These are phyloP conservation scores for Canavalia gladiata DNA, from an alignment of 306 rosid genomes.

Conservation along the genomic window DNA sequence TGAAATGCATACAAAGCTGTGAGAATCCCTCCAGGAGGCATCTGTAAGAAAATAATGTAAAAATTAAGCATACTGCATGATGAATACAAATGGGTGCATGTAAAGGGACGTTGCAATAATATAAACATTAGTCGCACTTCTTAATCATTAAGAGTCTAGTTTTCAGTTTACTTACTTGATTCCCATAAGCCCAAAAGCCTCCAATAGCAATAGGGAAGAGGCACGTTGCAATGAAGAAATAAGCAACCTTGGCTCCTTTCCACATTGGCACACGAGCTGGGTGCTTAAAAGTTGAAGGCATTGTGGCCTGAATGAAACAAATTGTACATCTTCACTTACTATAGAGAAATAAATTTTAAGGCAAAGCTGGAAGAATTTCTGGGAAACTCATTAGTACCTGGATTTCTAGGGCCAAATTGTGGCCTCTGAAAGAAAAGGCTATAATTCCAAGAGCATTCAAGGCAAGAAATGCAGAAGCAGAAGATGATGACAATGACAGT, in stretches of 20 bases:
- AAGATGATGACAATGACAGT: constrained; percentile 60
- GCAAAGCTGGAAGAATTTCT: constrained; percentile 12
- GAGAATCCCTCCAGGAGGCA: constrained; percentile 95
- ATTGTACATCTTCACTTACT: constrained; percentile 15
- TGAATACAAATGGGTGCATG: not conserved
- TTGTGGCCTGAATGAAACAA: constrained; percentile 73
- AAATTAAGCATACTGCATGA: not conserved
- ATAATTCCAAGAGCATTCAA: constrained; percentile 94
- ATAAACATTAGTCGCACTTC: not conserved
- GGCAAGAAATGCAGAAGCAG: constrained; percentile 77
- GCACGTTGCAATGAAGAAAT: constrained; percentile 95
- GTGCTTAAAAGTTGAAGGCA: constrained; percentile 98
- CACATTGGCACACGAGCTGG: constrained; percentile 99
- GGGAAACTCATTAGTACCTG: constrained; percentile 62
- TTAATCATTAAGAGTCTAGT: not conserved
- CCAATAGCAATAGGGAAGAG: constrained; percentile 95
- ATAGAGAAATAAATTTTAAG: not conserved
- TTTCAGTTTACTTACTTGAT: constrained; percentile 71
- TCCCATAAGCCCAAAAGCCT: constrained; percentile 98
- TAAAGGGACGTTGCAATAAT: not conserved
- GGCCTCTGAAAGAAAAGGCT: constrained; percentile 98
- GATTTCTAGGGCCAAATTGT: constrained; percentile 88
- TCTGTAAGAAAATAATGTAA: constrained; percentile 56
- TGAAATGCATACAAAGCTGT: constrained; percentile 90
- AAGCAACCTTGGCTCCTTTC: constrained; percentile 99